Evolutionary conservation across 305 asterid genomes (phyloP), one percentile per base, ranked within the genome.

Genomic region (Fraxinus sp.): DNA sequence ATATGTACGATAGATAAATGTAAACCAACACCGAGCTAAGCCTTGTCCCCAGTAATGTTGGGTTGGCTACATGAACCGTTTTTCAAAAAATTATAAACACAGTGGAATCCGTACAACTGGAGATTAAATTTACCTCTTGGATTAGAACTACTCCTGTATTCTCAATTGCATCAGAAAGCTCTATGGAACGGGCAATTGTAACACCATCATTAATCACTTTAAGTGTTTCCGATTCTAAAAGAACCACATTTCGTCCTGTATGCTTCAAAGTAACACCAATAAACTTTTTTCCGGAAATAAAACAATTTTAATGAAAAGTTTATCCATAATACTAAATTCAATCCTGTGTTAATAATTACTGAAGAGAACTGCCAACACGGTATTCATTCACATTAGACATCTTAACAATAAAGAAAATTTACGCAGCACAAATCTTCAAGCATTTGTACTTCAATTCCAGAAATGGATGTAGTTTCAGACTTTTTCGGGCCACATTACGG

Each of bases 161-260:
- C 86, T 96, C 99, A 87, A 94, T 87, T 72, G 98, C 79, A 89
- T 96, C 98, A 14, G 94, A 75, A 66, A 96, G 97, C 90, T 96
- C 98, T 79, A 94, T 93, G 33, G 98, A 93, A 73, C 88, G 91
- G 62, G 97, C 96, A 86, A 96, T 94, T 26, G 97, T 92, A 76
- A 93, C 98, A 77, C 98, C 99, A 80, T 96, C 98, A 55, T 94
- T 94, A 83, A 94, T 89, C 88, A 92, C 94, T 91, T 91, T 94
- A 41, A 93, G 88, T 8, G 83, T 85, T 20, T 87, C 92, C 0
- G 92, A 90, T 78, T 94, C 98, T 0, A 90, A 90, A 78, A 96
- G 92, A 83, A 96, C 92, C 62, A 94, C 98, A 72, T 96, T 96
- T n/a, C 98, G 80, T 55, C 97, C 99, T 93, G 92, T 86, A 64